These are phyloP conservation scores for Linaria vulgaris DNA, from an alignment of 257 asterid species.

Conservation along the genomic window DNA sequence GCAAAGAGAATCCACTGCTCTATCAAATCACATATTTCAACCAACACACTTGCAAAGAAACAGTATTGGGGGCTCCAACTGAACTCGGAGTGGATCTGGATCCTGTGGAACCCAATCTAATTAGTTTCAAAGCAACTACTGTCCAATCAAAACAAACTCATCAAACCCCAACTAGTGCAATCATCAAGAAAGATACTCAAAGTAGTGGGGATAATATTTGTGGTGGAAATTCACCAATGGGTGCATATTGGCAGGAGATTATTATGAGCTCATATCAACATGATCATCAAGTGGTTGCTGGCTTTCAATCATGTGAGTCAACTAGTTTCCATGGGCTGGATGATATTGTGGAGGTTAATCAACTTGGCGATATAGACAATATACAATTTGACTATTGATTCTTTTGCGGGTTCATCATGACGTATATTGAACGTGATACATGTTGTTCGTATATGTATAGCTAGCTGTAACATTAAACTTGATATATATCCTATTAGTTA, in stretches of 20 bases:
- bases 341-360: constrained; percentile 40
- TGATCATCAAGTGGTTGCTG: no score
- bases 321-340: constrained; percentile 22
- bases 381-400: constrained; percentile 25
- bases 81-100: constrained; percentile 26
- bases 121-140: constrained; percentile 36
- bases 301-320: constrained; percentile 43
- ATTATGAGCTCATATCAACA: constrained; percentile 16
- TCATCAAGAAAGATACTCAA: constrained; percentile 26
- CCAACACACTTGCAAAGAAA: constrained; percentile 55
- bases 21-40: constrained; percentile 63
- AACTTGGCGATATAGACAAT: constrained; percentile 35
- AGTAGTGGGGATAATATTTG: constrained; percentile 30
- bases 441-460: no score
- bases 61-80: no score
- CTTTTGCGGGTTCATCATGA: no score
- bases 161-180: no score
- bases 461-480: no score
- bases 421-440: neutral
- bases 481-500: no score
- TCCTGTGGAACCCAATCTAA: constrained; percentile 33
- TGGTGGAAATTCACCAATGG: constrained; percentile 34
- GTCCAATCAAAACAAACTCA: constrained; percentile 4
- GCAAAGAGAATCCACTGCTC: no score
- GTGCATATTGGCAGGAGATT: constrained; percentile 37